These are phyloP conservation scores for Anisodus tanguticus DNA, from an alignment of 257 asterid species.

Conservation along the genomic window DNA sequence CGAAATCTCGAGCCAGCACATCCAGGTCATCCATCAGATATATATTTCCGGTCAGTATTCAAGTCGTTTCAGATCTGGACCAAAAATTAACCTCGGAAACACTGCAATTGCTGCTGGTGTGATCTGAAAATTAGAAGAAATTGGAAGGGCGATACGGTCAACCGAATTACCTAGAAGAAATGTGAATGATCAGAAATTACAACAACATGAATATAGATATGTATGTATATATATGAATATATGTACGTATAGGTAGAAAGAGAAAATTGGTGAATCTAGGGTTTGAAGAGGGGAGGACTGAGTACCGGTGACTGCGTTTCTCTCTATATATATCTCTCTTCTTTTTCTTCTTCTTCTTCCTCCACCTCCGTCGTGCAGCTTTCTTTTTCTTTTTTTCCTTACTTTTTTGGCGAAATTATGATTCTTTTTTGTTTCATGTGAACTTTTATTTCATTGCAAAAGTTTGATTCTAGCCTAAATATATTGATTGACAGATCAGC, in stretches of 20 bases:
- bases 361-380: slow-evolving; percentile 17
- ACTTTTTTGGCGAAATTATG: background rate
- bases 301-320: slow-evolving; percentile 10
- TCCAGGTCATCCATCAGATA: slow-evolving; percentile 87
- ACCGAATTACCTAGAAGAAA: slow-evolving; percentile 21
- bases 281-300: slow-evolving; percentile 31
- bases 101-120: slow-evolving; percentile 34
- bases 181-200: background rate
- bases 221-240: too few relatives aligned
- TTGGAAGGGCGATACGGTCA: slow-evolving; percentile 23
- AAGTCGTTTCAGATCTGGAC: slow-evolving; percentile 46
- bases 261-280: slow-evolving; percentile 24
- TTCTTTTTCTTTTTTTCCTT: background rate
- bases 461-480: background rate
- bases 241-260: slow-evolving; percentile 17
- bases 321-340: background rate
- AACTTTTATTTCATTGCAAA: too few relatives aligned
- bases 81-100: slow-evolving; percentile 40
- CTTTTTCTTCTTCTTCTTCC: background rate
- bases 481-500: background rate
- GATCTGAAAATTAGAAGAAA: slow-evolving; percentile 42
- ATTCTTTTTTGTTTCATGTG: background rate
- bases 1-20: slow-evolving; percentile 73
- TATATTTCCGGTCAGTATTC: slow-evolving; percentile 34
- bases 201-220: background rate